These are phyloP conservation scores for Ramalina intermedia DNA, from an alignment of 495 filamentous ascomycete species.

Conservation along the genomic window DNA sequence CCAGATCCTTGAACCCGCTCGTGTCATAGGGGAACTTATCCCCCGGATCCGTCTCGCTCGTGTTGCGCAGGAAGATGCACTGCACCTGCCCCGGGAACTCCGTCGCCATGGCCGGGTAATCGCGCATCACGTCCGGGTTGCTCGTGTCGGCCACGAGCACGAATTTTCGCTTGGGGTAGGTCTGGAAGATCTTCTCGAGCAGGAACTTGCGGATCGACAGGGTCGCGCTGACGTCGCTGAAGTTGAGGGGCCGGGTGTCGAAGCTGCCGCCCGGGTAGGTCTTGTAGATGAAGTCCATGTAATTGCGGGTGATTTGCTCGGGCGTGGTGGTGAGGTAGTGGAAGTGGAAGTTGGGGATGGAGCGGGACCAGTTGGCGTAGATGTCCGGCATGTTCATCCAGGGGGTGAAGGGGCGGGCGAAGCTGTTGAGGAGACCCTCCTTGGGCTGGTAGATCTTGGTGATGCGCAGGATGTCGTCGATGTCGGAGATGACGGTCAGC, in stretches of 20 bases:
- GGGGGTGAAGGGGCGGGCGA: constrained; percentile 50
- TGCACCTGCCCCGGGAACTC: constrained; percentile 57
- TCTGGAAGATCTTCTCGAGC: constrained; percentile 55
- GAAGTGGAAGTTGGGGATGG: constrained; percentile 53
- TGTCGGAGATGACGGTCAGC: constrained; percentile 56
- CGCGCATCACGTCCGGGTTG: constrained; percentile 63
- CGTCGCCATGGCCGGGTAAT: constrained; percentile 50
- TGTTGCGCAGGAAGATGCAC: constrained; percentile 70
- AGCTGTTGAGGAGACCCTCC: constrained; percentile 62
- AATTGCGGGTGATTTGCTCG: constrained; percentile 61
- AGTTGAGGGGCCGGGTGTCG: constrained; percentile 66
- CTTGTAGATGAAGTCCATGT: constrained; percentile 68
- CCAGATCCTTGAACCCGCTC: constrained; percentile 46
- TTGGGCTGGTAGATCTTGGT: constrained; percentile 67
- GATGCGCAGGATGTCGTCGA: constrained; percentile 69
- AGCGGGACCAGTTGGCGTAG: constrained; percentile 50
- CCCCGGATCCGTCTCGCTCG: constrained; percentile 44
- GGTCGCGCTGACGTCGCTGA: constrained; percentile 56
- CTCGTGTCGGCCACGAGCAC: constrained; percentile 63
- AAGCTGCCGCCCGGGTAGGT: constrained; percentile 59
- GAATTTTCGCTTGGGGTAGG: constrained; percentile 61
- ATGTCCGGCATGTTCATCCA: constrained; percentile 73
- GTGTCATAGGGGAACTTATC: constrained; percentile 64
- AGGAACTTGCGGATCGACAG: constrained; percentile 54
- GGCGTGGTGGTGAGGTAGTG: constrained; percentile 77